Conservation (phyloP, 306 rosid species). For the Arachis stenosperma region DNA sequence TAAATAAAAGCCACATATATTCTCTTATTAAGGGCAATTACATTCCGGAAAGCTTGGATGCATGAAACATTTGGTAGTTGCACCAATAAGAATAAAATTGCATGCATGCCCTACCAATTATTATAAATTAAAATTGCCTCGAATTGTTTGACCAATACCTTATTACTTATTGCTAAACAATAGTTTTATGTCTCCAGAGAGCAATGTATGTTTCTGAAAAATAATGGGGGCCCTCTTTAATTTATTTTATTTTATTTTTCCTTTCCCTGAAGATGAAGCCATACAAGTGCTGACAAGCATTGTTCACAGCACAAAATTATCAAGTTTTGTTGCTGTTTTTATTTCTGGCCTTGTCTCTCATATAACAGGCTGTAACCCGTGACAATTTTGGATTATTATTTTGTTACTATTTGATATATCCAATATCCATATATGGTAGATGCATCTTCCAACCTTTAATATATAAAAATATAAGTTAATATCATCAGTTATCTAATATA, state of each 20-base stretch:
- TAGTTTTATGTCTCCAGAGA: background rate
- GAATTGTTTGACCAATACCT: background rate
- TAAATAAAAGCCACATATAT: too few species aligned
- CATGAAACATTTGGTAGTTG: background rate
- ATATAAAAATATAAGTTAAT: too few species aligned
- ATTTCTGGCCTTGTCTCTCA: conserved; percentile 33
- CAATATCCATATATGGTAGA: background rate
- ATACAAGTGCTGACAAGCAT: conserved; percentile 32
- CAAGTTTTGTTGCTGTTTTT: background rate
- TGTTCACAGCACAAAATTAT: background rate
- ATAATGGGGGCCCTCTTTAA: background rate
- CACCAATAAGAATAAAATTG: background rate
- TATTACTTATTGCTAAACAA: conserved; percentile 18
- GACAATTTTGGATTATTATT: conserved; percentile 13
- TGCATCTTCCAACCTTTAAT: background rate
- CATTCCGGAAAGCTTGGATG: too few species aligned
- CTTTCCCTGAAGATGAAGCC: conserved; percentile 21
- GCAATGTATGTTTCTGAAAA: background rate
- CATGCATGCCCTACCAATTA: background rate
- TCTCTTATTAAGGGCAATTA: too few species aligned
- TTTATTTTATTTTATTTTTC: background rate
- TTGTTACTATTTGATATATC: background rate
- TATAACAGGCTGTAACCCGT: conserved; percentile 12
- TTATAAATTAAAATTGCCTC: background rate
- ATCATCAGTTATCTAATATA: too few species aligned